Evolutionary conservation across 2,329 filamentous ascomycete species (phyloP).

Genomic region (Ophiostoma quercus): DNA sequence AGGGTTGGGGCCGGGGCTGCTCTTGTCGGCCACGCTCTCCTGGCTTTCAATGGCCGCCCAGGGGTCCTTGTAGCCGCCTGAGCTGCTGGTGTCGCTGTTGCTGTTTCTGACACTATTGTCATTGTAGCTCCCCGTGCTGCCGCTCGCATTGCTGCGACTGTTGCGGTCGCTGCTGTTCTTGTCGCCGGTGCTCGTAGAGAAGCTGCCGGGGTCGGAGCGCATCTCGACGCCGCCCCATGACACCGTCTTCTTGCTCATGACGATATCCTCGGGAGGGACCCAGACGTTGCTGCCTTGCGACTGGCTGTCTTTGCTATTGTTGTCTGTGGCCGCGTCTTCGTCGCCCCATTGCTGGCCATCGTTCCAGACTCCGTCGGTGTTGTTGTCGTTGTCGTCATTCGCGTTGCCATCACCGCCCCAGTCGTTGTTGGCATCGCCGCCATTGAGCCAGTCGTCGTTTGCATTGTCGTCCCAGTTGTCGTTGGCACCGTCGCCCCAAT

Average conservation of each 20-base stretch:
- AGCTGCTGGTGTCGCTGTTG: neutral
- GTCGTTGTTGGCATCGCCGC: no score
- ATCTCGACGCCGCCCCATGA: constrained; percentile 9
- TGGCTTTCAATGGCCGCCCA: constrained; percentile 14
- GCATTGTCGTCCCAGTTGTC: neutral
- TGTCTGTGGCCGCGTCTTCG: no score
- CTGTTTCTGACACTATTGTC: neutral
- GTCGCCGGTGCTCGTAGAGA: neutral
- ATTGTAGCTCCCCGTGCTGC: constrained; percentile 4
- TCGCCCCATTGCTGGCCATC: neutral
- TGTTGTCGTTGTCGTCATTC: neutral
- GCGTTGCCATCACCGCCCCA: no score
- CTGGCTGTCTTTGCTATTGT: neutral
- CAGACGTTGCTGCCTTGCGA: neutral
- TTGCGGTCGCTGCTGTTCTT: constrained; percentile 3
- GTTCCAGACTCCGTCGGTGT: neutral
- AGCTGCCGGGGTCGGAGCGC: neutral
- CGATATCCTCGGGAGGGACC: neutral
- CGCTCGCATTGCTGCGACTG: constrained; percentile 6
- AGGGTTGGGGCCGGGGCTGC: neutral
- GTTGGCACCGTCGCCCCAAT: neutral
- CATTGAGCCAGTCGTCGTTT: neutral
- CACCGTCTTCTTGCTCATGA: neutral
- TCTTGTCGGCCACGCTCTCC: neutral
- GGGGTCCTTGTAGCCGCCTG: constrained; percentile 18